Percentiles rank a stretch among this genome's conserved stretches.
Conservation (phyloP, 2,329 filamentous ascomycete genomes). For the Fusarium nanum region DNA sequence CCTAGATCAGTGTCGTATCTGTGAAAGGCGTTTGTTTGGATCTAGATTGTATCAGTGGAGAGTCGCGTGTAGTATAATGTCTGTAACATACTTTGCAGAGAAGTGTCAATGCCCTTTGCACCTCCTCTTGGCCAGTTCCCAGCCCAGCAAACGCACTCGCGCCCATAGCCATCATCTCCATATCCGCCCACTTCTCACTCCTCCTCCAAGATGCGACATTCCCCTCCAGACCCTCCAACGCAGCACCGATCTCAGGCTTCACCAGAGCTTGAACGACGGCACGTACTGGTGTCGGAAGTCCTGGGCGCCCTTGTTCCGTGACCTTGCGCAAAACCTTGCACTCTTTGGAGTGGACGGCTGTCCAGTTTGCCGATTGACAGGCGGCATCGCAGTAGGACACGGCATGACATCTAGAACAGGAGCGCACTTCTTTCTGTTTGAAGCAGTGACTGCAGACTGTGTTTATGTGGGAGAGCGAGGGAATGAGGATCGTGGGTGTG, state of each 20-base stretch:
- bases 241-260: slow-evolving; percentile 50
- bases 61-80: neutral
- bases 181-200: slow-evolving; percentile 57
- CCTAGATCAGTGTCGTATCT: slow-evolving; percentile 64
- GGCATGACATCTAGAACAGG: slow-evolving; percentile 66
- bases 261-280: slow-evolving; percentile 65
- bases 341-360: slow-evolving; percentile 63
- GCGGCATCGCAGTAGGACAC: slow-evolving; percentile 64
- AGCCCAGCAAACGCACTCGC: slow-evolving; percentile 57
- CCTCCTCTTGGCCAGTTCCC: slow-evolving; percentile 50
- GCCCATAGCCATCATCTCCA: slow-evolving; percentile 61
- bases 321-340: slow-evolving; percentile 60
- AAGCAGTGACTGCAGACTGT: slow-evolving; percentile 65
- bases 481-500: slow-evolving; percentile 58
- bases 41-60: slow-evolving; percentile 51
- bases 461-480: slow-evolving; percentile 56
- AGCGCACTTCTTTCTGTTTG: slow-evolving; percentile 43
- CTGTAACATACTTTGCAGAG: slow-evolving; percentile 64
- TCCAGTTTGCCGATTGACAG: slow-evolving; percentile 69
- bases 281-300: slow-evolving; percentile 66
- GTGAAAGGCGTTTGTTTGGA: slow-evolving; percentile 72
- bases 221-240: slow-evolving; percentile 58
- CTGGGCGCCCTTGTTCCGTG: slow-evolving; percentile 41
- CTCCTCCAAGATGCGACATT: slow-evolving; percentile 57
- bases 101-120: slow-evolving; percentile 58